A percentile compares a stretch with the other conserved stretches of the same genome.
Evolutionary conservation across 192 early-diverging fungal species (phyloP).

Genomic region (Mortierella claussenii): DNA sequence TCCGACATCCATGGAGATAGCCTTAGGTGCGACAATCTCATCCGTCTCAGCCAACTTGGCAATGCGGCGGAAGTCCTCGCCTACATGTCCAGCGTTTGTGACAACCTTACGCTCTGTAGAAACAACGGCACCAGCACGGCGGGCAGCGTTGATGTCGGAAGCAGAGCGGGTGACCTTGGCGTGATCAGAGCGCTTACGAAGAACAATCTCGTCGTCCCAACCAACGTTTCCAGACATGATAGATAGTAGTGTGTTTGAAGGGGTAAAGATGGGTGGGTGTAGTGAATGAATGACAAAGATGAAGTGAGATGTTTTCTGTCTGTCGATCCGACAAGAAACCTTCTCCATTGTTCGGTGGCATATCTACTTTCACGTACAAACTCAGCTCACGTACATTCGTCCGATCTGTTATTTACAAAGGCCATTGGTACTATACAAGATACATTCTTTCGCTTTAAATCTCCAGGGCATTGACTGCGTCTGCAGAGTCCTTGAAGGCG

Average conservation of each 20-base stretch:
- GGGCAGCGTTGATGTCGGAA: slow-evolving; percentile 78
- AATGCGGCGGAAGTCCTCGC: slow-evolving; percentile 77
- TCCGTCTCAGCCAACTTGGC: slow-evolving; percentile 91
- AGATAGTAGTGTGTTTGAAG: slow-evolving; percentile 13
- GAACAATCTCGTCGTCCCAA: slow-evolving; percentile 82
- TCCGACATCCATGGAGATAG: slow-evolving; percentile 75
- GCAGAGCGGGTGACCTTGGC: slow-evolving; percentile 69
- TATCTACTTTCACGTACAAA: no score
- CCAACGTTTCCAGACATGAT: slow-evolving; percentile 57
- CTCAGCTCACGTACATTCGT: no score
- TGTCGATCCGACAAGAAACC: no score
- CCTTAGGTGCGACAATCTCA: slow-evolving; percentile 79
- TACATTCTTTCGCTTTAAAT: slow-evolving; percentile 6
- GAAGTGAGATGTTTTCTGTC: no score
- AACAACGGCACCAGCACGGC: slow-evolving; percentile 75
- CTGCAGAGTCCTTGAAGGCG: slow-evolving; percentile 37
- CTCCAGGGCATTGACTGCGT: slow-evolving; percentile 35
- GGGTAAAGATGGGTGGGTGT: slow-evolving; percentile 6
- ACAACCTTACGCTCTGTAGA: slow-evolving; percentile 79
- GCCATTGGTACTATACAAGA: no score
- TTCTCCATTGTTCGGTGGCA: no score
- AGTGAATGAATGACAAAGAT: no score
- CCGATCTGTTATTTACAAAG: no score
- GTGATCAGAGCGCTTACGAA: slow-evolving; percentile 78
- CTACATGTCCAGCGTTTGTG: slow-evolving; percentile 69